These are phyloP conservation scores for Aspergillus wentii DNA, from an alignment of 495 filamentous ascomycete species.

Conservation along the genomic window DNA sequence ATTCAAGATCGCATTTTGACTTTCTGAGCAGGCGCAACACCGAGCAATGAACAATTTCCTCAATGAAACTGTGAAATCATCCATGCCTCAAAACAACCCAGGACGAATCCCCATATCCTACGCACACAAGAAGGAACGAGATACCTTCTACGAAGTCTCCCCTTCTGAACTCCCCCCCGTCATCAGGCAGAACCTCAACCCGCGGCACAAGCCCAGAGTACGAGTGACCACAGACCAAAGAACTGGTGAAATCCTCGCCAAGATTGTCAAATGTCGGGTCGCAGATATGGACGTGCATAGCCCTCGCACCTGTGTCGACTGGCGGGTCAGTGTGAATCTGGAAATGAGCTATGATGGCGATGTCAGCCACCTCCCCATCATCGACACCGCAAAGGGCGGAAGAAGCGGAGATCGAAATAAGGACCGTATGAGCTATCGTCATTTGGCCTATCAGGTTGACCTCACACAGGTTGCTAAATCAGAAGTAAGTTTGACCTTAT, in stretches of 20 bases:
- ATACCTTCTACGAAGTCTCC: slow-evolving; percentile 77
- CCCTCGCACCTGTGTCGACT: slow-evolving; percentile 69
- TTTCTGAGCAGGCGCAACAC: slow-evolving; percentile 61
- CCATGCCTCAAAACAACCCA: slow-evolving; percentile 30
- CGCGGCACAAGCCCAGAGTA: slow-evolving; percentile 59
- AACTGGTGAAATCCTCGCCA: slow-evolving; percentile 65
- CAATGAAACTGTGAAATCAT: slow-evolving; percentile 58
- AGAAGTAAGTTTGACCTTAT: slow-evolving; percentile 49
- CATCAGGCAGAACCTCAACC: slow-evolving; percentile 51
- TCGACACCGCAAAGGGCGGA: slow-evolving; percentile 25
- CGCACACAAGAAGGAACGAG: slow-evolving; percentile 71
- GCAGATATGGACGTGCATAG: slow-evolving; percentile 77
- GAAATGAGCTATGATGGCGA: slow-evolving; percentile 83
- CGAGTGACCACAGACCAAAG: slow-evolving; percentile 74
- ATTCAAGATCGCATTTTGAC: slow-evolving; percentile 10
- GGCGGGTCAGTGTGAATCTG: slow-evolving; percentile 82
- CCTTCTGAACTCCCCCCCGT: slow-evolving; percentile 48
- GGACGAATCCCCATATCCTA: slow-evolving; percentile 70
- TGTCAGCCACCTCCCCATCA: slow-evolving; percentile 44
- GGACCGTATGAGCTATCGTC: slow-evolving; percentile 83
- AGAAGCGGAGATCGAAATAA: slow-evolving; percentile 66
- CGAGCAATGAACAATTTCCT: slow-evolving; percentile 71
- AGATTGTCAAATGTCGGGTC: slow-evolving; percentile 85
- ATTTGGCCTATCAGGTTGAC: slow-evolving; percentile 81
- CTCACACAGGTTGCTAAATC: slow-evolving; percentile 74